Evolutionary conservation across 305 asterid genomes (phyloP), one percentile per base, ranked within the genome.

Genomic region (Withania somnifera): DNA sequence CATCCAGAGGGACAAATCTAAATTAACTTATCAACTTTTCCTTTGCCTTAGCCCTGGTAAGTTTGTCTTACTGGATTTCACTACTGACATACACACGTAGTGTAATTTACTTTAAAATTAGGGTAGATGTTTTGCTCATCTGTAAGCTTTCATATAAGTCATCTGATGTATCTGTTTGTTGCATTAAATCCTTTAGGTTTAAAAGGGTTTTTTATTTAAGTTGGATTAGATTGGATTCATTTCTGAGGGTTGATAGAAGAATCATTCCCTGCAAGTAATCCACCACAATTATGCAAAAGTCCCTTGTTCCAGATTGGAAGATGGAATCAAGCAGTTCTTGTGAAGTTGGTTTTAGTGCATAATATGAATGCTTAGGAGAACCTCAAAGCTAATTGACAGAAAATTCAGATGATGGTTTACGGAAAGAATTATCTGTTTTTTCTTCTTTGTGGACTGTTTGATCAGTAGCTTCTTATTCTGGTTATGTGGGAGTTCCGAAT

Each of bases 1-100:
- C 85, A 93, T 94, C 80, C 91, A 91, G 88, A 92, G 98, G 87
- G 94, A 93, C 90, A 93, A 93, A 84, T 84, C 95, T n/a, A 94
- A 90, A 78, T 86, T 89, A 84, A 93, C 93, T 32, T 94, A 94
- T 87, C 97, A 90, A 82, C 88, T 94, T 81, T 93, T 91, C 90
- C 93, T 94, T 77, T 93, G 96, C 88, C 92, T 94, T 69, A 92
- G 97, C 88, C 96, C 96, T 36, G 93, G 98, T 85, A 87, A 84
- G 88, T 78, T 77, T 53, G 75, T 78, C 40, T 30, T 83, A 61
- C 52, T 24, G 3, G 19, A 38, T 53, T 38, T 71, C 53, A 22
- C 20, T 10, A 2, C 53, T 19, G 77, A 47, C 52, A 58, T 13
- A n/a, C n/a, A n/a, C n/a, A n/a, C n/a, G 53, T 66, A 53, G 11